Percentiles rank a stretch among this genome's conserved stretches.
These are phyloP conservation scores for Phascolomyces articulosus DNA, from an alignment of 371 early-diverging fungal species.

Conservation along the genomic window DNA sequence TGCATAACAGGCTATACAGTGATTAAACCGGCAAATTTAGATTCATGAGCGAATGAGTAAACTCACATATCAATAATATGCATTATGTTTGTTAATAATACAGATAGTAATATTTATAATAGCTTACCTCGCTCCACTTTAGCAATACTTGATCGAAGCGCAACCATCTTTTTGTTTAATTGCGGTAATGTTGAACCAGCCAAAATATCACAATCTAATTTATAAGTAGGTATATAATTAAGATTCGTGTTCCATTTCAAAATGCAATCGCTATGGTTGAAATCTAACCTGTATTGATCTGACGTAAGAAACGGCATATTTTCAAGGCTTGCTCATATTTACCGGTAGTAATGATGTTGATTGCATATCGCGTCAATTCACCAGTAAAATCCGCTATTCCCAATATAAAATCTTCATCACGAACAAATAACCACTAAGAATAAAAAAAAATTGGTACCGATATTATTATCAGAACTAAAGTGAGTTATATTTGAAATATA, in stretches of 20 bases:
- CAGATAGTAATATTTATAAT: neutral
- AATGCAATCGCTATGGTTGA: too few species aligned
- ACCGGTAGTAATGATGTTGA: constrained; percentile 53
- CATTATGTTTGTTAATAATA: too few species aligned
- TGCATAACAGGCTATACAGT: constrained; percentile 33
- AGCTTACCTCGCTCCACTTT: constrained; percentile 44
- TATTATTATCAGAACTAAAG: neutral
- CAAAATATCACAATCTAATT: constrained; percentile 40
- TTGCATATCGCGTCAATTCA: constrained; percentile 71
- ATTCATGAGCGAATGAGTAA: too few species aligned
- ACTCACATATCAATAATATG: too few species aligned
- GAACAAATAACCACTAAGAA: constrained; percentile 31
- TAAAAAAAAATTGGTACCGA: too few species aligned
- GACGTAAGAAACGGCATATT: constrained; percentile 52
- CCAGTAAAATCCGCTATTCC: constrained; percentile 76
- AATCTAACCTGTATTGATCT: constrained; percentile 39
- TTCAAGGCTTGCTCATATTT: constrained; percentile 46
- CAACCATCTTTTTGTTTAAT: constrained; percentile 34
- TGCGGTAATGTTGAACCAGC: constrained; percentile 28
- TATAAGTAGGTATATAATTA: neutral
- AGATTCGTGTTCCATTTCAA: neutral
- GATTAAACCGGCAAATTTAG: too few species aligned
- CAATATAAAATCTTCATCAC: constrained; percentile 59
- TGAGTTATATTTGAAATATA: neutral
- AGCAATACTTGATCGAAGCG: constrained; percentile 31